phyloP scores from a whole-genome alignment of 2,329 filamentous ascomycete species.

The Davidsoniella eucalypti region DNA sequence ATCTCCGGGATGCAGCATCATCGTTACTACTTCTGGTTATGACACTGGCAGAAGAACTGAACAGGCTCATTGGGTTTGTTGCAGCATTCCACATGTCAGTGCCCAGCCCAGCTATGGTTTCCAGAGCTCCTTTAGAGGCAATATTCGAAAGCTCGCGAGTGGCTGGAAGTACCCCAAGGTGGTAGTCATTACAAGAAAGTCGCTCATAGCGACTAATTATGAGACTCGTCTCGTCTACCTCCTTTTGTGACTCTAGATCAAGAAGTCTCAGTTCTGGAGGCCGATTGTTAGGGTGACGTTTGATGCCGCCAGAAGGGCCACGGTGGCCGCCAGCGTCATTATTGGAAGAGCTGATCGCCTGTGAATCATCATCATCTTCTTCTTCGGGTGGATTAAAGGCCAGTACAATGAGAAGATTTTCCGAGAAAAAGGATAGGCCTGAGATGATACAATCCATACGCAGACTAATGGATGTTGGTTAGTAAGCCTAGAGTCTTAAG shows the following conservation, averaged over 20 bases:
- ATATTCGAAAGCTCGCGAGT: slow-evolving; percentile 28
- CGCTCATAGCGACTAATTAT: slow-evolving; percentile 75
- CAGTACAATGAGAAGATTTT: slow-evolving; percentile 76
- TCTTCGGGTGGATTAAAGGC: slow-evolving; percentile 72
- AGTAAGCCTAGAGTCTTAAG: neutral
- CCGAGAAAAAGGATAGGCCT: slow-evolving; percentile 90
- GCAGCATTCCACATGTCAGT: slow-evolving; percentile 82
- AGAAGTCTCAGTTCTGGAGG: slow-evolving; percentile 84
- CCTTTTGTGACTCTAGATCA: slow-evolving; percentile 71
- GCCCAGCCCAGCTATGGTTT: slow-evolving; percentile 54
- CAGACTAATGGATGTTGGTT: slow-evolving; percentile 39
- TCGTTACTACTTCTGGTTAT: slow-evolving; percentile 45
- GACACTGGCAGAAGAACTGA: slow-evolving; percentile 73
- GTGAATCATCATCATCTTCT: slow-evolving; percentile 43
- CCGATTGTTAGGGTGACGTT: slow-evolving; percentile 59
- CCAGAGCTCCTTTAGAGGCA: slow-evolving; percentile 52
- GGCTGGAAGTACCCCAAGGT: slow-evolving; percentile 66
- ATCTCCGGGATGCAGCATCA: slow-evolving; percentile 29
- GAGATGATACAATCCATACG: slow-evolving; percentile 97
- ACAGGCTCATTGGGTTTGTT: slow-evolving; percentile 70
- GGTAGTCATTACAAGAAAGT: slow-evolving; percentile 79
- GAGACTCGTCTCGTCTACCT: slow-evolving; percentile 73
- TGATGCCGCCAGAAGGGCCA: slow-evolving; percentile 48
- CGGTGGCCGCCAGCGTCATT: slow-evolving; percentile 20
- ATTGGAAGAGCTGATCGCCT: slow-evolving; percentile 15